These are phyloP conservation scores for Phytophthora pinifolia DNA, from an alignment of 352 stramenopile genomes.

Conservation along the genomic window DNA sequence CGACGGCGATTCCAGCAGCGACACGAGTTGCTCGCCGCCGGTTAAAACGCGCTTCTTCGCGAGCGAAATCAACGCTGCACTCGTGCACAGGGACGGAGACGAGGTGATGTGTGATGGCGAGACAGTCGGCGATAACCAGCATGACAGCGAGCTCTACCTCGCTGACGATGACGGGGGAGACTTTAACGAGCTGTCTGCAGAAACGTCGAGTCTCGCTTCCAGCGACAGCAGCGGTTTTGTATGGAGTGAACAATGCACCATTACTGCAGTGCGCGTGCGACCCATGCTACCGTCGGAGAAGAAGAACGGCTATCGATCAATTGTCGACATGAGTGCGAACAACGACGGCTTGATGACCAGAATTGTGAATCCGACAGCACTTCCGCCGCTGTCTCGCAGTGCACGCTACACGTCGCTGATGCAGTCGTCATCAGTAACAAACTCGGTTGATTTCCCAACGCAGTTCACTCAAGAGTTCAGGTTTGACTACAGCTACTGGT, in stretches of 20 bases:
- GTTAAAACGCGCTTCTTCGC: slow-evolving; percentile 4
- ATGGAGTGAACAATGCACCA: slow-evolving; percentile 43
- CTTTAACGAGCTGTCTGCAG: slow-evolving; percentile 22
- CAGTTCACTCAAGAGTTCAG: slow-evolving; percentile 75
- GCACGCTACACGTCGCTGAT: slow-evolving; percentile 10
- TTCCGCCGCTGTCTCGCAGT: slow-evolving; percentile 11
- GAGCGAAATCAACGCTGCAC: not conserved
- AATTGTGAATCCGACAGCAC: slow-evolving; percentile 59
- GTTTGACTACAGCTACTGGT: slow-evolving; percentile 79
- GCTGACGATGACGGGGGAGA: slow-evolving; percentile 14
- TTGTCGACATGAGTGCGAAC: slow-evolving; percentile 56
- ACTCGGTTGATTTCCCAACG: slow-evolving; percentile 21
- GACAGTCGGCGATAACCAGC: slow-evolving; percentile 19
- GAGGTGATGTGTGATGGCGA: slow-evolving; percentile 10
- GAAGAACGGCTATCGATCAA: slow-evolving; percentile 50
- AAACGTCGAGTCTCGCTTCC: slow-evolving; percentile 33
- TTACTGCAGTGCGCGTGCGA: slow-evolving; percentile 72
- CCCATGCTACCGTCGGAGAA: slow-evolving; percentile 68
- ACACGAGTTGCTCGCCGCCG: not conserved
- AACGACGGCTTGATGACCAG: slow-evolving; percentile 45
- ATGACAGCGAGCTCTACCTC: slow-evolving; percentile 16
- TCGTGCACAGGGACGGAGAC: slow-evolving; percentile 4
- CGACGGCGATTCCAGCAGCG: not conserved
- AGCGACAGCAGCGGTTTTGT: slow-evolving; percentile 20
- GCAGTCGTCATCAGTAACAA: not conserved